Base-by-base conservation (phyloP, 371 early-diverging fungal genomes). In the Actinomortierella ambigua region DNA sequence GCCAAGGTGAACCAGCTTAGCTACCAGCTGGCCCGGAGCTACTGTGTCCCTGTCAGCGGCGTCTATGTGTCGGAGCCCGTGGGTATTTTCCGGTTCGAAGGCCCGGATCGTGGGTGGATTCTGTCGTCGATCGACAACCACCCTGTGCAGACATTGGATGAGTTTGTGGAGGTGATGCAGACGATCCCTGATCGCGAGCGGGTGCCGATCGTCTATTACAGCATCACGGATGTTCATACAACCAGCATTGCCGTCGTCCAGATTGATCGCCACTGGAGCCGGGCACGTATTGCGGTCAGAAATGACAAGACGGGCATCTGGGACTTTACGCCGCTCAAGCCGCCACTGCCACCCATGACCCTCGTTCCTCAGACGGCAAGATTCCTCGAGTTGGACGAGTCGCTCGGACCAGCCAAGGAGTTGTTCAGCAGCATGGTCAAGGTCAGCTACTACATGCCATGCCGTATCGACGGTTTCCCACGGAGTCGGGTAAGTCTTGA, bases 1-100 rank as follows among this genome's bases (percentile, higher is more conserved):
- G 89, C 86, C 18, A 84, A 89, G 29, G 65, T 95, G 41, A 90
- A 95, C 76, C 85, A 94, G 55, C 73, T 96, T 4, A 90, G 91
- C 20, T 96, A 94, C 77, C 95, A 95, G 75, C 85, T 94, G 34
- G 96, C 95, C 0, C 83, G 90, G 47, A 83, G 85, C 26, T 92
- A 87, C 68, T 82, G 84, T 34, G 77, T 91, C 20, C 88, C 92
- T 9, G 83, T 86, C 17, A 80, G 86, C 4, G 95, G 96, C 14
- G 92, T 95, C 26, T 94, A 92, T 71, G 90, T 95, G 4, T 59
- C 68, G 15, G 76, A 77, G 50, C 76, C 77, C 9, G 69, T 65
- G 22, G 89, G 89, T 28, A 84, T 92, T 87, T 89, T 93, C 57
- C 82, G 89, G 44, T 80, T 95, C 29, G 91, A 90, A 55, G 92